These are phyloP conservation scores for Talinum fruticosum DNA, from an alignment of 148 eudicot genomes.

Conservation along the genomic window DNA sequence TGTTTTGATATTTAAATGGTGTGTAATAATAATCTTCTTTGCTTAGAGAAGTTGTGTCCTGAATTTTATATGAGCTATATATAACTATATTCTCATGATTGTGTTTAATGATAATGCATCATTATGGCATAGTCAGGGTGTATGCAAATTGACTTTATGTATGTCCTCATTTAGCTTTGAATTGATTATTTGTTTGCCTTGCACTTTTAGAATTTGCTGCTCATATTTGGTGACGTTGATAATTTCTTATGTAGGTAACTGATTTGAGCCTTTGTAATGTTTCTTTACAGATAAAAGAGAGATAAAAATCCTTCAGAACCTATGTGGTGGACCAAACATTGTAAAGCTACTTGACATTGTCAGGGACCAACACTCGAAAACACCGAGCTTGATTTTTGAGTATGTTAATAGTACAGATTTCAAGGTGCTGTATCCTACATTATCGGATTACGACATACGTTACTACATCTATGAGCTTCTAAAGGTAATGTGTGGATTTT, in stretches of 20 bases:
- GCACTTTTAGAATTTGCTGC: not conserved
- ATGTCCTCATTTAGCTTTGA: too few relatives aligned
- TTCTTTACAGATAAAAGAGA: slow-evolving; percentile 76
- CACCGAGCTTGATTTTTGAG: slow-evolving; percentile 93
- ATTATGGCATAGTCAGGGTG: too few relatives aligned
- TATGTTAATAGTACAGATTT: slow-evolving; percentile 92
- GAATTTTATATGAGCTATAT: too few relatives aligned
- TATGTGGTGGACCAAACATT: slow-evolving; percentile 86
- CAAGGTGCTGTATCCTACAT: slow-evolving; percentile 84
- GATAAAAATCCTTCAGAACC: slow-evolving; percentile 85
- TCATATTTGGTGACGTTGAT: not conserved
- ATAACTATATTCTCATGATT: too few relatives aligned
- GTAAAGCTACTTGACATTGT: slow-evolving; percentile 78
- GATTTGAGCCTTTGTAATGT: not conserved
- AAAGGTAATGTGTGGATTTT: slow-evolving; percentile 46
- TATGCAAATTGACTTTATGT: too few relatives aligned
- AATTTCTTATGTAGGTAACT: slow-evolving; percentile 5
- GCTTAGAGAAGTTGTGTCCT: too few relatives aligned
- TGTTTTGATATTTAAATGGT: too few relatives aligned
- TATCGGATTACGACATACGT: slow-evolving; percentile 90
- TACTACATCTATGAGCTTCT: slow-evolving; percentile 95
- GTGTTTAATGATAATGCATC: too few relatives aligned
- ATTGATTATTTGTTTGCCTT: too few relatives aligned
- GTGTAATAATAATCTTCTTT: too few relatives aligned
- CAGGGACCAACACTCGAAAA: slow-evolving; percentile 93